Base-by-base conservation (phyloP, 1,284 basidiomycete species). In the Leccinum ponderosum region DNA sequence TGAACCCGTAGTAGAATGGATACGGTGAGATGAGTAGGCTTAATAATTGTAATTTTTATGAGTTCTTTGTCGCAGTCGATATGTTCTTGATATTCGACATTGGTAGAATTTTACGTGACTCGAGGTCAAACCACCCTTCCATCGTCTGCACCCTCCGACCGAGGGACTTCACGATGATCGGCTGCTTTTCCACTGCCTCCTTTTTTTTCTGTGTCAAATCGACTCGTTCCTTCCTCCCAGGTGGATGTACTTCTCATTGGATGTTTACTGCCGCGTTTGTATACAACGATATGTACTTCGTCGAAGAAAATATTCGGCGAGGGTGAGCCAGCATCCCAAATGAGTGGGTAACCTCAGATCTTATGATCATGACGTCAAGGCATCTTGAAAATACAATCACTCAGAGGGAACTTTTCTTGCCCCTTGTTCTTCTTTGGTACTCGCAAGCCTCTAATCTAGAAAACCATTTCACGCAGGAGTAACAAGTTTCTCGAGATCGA, bases 401-500 rank as follows among this genome's bases (percentile, higher is more conserved):
- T 6, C 12, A 20, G 5, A 42, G n/a, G n/a, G 39, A 42, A 4
- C 39, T 11, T 44, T 17, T 12, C 9, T 20, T 20, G n/a, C 6
- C 42, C 42, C 17, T 7, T 17, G 8, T 25, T 29, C 4, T 9
- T 2, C n/a, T 51, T 44, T 14, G 6, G 25, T 44, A 25, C 6
- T 11, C 4, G 11, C 15, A 15, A 35, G 9, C 6, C 2, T 50
- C 5, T 4, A 22, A 31, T 58, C 66, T 50, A 66, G 8, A 42
- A 53, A 14, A 5, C 3, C n/a, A 20, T 8, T 25, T 50, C 22
- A 50, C 7, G 47, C 47, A 25, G 22, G 47, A n/a, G 57, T 1
- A 31, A 74, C 67, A 27, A 84, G 69, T 63, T 76, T 78, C 51
- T 75, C 77, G 57, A 93, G 75, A 69, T 89, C 83, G 8, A 91